These are phyloP conservation scores for Candida takata DNA, from an alignment of 805 yeast species.

Conservation along the genomic window DNA sequence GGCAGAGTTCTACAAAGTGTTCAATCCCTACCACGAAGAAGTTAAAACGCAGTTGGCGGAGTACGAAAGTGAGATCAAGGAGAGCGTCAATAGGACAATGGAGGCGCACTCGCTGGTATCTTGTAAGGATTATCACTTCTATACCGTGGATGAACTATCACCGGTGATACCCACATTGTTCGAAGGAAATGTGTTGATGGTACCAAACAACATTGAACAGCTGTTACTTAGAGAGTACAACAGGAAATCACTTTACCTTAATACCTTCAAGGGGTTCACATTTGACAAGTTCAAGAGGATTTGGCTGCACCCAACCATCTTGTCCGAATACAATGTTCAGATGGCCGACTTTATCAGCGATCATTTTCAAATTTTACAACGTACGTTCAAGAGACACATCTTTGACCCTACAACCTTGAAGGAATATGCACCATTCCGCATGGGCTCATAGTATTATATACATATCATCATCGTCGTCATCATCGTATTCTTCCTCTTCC, in stretches of 20 bases:
- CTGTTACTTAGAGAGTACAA: constrained; percentile 45
- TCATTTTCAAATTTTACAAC: constrained; percentile 16
- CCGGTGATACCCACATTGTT: constrained; percentile 46
- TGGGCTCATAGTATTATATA: neutral
- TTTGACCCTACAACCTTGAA: constrained; percentile 3
- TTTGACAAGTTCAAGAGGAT: constrained; percentile 23
- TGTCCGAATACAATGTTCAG: constrained; percentile 13
- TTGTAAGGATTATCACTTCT: constrained; percentile 60
- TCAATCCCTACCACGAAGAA: constrained; percentile 26
- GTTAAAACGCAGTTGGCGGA: constrained; percentile 18
- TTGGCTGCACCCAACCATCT: constrained; percentile 15
- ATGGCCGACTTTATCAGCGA: constrained; percentile 8
- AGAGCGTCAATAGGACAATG: constrained; percentile 24
- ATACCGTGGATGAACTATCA: constrained; percentile 38
- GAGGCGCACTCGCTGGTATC: constrained; percentile 27
- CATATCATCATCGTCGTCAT: neutral
- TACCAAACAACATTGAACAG: constrained; percentile 41
- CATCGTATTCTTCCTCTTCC: too few relatives aligned
- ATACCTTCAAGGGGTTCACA: constrained; percentile 33
- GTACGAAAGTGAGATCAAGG: constrained; percentile 28
- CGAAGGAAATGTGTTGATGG: constrained; percentile 53
- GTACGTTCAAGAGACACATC: constrained; percentile 17
- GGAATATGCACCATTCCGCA: constrained; percentile 1
- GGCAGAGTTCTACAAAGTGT: constrained; percentile 8
- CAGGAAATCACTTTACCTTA: constrained; percentile 27